Conservation (phyloP, 2,329 filamentous ascomycete genomes). For the Orbilia blumenaviensis region DNA sequence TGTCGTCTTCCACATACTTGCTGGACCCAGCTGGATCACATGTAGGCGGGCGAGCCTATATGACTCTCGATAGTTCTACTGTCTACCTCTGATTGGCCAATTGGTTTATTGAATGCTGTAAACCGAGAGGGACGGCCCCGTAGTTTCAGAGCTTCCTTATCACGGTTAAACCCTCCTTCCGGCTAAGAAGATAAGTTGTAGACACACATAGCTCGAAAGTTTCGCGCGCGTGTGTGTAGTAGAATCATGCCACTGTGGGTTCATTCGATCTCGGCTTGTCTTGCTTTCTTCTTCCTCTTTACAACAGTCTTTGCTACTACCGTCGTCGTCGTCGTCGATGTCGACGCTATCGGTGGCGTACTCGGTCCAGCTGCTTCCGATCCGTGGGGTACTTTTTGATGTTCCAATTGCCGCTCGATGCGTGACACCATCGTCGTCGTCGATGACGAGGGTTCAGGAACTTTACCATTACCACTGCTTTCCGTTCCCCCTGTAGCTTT, state of each 20-base stretch:
- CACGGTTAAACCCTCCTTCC: neutral
- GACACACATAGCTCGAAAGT: neutral
- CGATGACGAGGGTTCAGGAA: neutral
- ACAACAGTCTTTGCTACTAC: constrained; percentile 27
- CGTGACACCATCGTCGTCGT: neutral
- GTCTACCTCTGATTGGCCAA: neutral
- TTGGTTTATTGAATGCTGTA: neutral
- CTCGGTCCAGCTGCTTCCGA: neutral
- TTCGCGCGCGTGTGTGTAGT: neutral
- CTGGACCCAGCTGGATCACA: neutral
- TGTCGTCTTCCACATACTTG: neutral
- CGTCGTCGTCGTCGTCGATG: too few species aligned
- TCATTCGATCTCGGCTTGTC: constrained; percentile 50
- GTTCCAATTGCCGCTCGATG: neutral
- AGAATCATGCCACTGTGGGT: neutral
- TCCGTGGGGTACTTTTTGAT: neutral
- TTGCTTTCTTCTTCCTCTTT: constrained; percentile 50
- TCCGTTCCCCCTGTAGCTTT: neutral
- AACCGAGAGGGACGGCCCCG: neutral
- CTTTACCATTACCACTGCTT: neutral
- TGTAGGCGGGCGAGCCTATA: neutral
- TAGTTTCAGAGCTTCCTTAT: neutral
- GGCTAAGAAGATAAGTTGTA: neutral
- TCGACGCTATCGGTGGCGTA: too few species aligned
- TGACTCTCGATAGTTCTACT: neutral